Evolutionary conservation across 139 green algal genomes (phyloP).

Genomic region (Chlorella sorokiniana): DNA sequence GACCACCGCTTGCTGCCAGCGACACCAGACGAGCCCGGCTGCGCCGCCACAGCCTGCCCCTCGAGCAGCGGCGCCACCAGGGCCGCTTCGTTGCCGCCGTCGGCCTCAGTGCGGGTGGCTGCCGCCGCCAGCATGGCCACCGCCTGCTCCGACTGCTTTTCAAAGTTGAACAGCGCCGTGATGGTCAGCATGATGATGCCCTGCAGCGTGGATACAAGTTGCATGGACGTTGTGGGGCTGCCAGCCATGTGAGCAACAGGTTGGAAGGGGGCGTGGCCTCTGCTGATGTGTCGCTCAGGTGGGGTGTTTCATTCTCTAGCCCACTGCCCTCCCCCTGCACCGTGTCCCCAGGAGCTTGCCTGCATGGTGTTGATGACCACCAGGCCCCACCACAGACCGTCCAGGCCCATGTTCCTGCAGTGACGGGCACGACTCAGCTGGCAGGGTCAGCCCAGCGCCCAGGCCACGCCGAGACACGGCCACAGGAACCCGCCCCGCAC

Average conservation of each 20-base stretch:
- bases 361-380: slow-evolving; percentile 33
- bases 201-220: background rate
- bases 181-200: slow-evolving; percentile 25
- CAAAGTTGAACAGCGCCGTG: slow-evolving; percentile 7
- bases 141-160: slow-evolving; percentile 3
- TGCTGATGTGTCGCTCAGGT: background rate
- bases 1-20: background rate
- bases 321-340: too few relatives aligned
- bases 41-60: background rate
- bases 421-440: background rate
- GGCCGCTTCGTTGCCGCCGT: background rate
- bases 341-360: background rate
- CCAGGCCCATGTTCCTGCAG: slow-evolving; percentile 36
- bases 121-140: background rate
- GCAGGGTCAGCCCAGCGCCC: background rate
- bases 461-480: background rate
- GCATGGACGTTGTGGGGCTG: background rate
- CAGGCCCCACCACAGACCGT: slow-evolving; percentile 63
- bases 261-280: too few relatives aligned
- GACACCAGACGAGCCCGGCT: background rate
- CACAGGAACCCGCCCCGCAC: background rate
- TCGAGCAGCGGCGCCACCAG: slow-evolving; percentile 7
- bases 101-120: background rate
- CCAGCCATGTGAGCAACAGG: background rate
- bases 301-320: too few relatives aligned